Conservation (phyloP, 257 asterid species). For the Salvia rosmarinus region DNA sequence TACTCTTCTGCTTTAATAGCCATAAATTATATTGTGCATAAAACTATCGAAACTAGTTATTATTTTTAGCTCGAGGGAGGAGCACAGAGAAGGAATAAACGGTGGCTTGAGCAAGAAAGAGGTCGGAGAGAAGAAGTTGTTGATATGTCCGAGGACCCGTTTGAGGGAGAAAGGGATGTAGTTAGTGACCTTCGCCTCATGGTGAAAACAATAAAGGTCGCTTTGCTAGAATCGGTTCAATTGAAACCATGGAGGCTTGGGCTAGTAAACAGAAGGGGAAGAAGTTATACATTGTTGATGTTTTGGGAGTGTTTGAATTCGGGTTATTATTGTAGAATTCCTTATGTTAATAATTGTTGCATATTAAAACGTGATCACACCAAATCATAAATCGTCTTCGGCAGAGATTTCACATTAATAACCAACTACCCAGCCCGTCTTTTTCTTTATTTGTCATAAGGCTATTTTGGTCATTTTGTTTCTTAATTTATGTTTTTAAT, state of each 20-base stretch:
- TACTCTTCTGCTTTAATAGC: not conserved
- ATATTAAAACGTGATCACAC: no score
- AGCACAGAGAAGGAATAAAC: slow-evolving; percentile 76
- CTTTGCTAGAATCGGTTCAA: slow-evolving; percentile 74
- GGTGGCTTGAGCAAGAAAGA: slow-evolving; percentile 82
- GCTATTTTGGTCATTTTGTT: no score
- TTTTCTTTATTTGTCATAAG: no score
- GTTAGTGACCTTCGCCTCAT: slow-evolving; percentile 57
- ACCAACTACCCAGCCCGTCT: no score
- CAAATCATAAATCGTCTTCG: no score
- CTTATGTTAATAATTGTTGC: no score
- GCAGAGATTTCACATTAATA: no score
- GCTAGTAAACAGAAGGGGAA: slow-evolving; percentile 74
- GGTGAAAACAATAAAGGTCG: slow-evolving; percentile 71
- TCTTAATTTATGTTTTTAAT: no score
- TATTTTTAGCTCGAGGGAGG: slow-evolving; percentile 70
- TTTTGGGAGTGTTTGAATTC: no score
- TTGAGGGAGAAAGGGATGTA: slow-evolving; percentile 65
- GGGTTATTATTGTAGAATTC: no score
- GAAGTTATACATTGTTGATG: slow-evolving; percentile 73
- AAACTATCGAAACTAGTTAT: not conserved
- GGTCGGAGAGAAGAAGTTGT: no score
- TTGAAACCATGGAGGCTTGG: slow-evolving; percentile 87
- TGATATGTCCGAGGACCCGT: slow-evolving; percentile 91
- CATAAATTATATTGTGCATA: not conserved